These are phyloP conservation scores for Auricularia heimuer DNA, from an alignment of 768 basidiomycete species.

Conservation along the genomic window DNA sequence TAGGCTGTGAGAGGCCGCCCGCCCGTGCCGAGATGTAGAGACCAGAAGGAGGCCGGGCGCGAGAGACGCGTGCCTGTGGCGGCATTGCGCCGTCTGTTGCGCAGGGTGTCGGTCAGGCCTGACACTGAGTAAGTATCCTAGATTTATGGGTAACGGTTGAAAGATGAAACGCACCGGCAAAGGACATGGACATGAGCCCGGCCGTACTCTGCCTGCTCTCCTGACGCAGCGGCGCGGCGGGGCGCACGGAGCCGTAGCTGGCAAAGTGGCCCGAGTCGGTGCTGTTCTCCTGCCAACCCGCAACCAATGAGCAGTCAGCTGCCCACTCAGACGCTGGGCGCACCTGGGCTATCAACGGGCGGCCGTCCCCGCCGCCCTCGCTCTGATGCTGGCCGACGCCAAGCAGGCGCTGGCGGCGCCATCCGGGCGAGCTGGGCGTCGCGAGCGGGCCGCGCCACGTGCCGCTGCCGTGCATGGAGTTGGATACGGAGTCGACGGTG, in stretches of 20 bases:
- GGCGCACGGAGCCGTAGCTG: neutral
- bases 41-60: neutral
- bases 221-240: neutral
- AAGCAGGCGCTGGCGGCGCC: neutral
- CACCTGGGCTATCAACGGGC: too few species aligned
- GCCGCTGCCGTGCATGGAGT: neutral
- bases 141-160: too few species aligned
- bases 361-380: neutral
- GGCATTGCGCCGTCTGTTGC: neutral
- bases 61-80: neutral
- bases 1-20: conserved; percentile 63
- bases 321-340: too few species aligned
- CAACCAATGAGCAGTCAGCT: too few species aligned
- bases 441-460: neutral
- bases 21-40: neutral
- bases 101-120: neutral
- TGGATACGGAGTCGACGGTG: neutral
- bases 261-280: conserved; percentile 2
- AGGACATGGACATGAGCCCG: neutral
- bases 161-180: neutral
- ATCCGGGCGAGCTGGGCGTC: neutral
- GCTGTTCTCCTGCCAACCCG: neutral
- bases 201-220: neutral
- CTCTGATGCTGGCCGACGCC: neutral
- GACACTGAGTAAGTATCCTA: too few species aligned